Evolutionary conservation across 257 asterid species (phyloP), one percentile per base, ranked within the genome.

Genomic region (Marsdenia floribunda): DNA sequence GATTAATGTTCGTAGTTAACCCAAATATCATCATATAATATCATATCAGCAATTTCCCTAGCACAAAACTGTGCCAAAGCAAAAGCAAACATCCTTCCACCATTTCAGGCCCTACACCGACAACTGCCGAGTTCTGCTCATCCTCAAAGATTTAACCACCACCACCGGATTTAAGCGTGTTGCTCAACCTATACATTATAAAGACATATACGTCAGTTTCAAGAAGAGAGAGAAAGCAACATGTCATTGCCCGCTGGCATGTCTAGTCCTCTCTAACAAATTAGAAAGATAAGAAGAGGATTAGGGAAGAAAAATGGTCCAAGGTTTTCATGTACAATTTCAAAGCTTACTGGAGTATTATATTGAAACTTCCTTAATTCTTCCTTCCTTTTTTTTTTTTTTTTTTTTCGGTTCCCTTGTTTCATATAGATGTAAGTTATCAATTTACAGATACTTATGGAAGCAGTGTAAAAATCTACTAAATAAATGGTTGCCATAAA

Each of bases 101-200:
- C 22, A 53, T 74, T 68, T 73, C 78, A 67, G 71, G 33, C 33
- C 76, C 69, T 76, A 42, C 35, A 68, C 61, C 71, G 67, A 61
- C 70, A 76, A 73, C 77, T 61, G 73, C 68, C 61, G 74, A 63
- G 66, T 69, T 66, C 75, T n/a, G 29, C 50, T 61, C 76, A 75
- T 76, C 70, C 74, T 55, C 46, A 69, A 68, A 47, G 76, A 53
- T 64, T 88, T 86, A 93, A 81, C 86, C 86, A 60, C 97, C 86
- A 60, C 97, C 93, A 68, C 97, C 91, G 14, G 96, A 78, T 79
- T 90, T 90, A 42, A 92, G 96, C 19, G 93, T 90, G 84, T 88
- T 85, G 74, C 97, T 92, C 91, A 92, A 84, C 97, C 98, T 93
- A 71, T 73, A 76, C 33, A 33, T 76, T 46, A 60, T 16, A 5